These are phyloP conservation scores for Asterophora parasitica DNA, from an alignment of 768 basidiomycete genomes.

Conservation along the genomic window DNA sequence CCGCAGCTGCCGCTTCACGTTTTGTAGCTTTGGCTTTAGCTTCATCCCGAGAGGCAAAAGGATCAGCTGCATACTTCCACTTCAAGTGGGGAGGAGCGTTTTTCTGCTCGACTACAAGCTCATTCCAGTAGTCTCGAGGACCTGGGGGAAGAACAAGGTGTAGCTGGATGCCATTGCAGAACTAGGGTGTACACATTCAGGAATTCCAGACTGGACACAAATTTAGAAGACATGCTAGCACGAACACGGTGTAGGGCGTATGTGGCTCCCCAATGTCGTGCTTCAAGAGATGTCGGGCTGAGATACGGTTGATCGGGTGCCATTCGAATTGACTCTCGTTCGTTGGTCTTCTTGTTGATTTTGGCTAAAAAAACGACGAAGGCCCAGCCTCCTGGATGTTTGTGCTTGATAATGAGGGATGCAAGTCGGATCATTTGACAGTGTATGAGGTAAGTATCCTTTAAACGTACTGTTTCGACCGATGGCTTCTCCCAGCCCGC, in stretches of 20 bases:
- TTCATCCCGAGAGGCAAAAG: slow-evolving; percentile 67
- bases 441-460: background rate
- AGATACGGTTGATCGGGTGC: slow-evolving; percentile 70
- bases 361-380: slow-evolving; percentile 67
- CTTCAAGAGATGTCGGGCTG: slow-evolving; percentile 67
- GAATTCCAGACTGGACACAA: slow-evolving; percentile 7
- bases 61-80: slow-evolving; percentile 90
- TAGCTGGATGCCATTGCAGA: slow-evolving; percentile 71
- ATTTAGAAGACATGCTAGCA: slow-evolving; percentile 19
- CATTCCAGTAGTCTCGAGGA: slow-evolving; percentile 85
- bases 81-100: slow-evolving; percentile 59
- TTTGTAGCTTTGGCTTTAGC: slow-evolving; percentile 57
- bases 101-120: slow-evolving; percentile 68
- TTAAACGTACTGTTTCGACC: slow-evolving; percentile 63
- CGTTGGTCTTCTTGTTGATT: slow-evolving; percentile 65
- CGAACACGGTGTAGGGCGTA: slow-evolving; percentile 85
- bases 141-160: slow-evolving; percentile 76
- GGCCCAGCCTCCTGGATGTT: slow-evolving; percentile 47
- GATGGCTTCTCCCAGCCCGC: slow-evolving; percentile 81
- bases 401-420: slow-evolving; percentile 35
- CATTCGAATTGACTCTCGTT: slow-evolving; percentile 64
- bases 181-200: slow-evolving; percentile 40
- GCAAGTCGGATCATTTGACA: slow-evolving; percentile 7
- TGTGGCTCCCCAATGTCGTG: slow-evolving; percentile 88
- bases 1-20: slow-evolving; percentile 28